phyloP scores from a whole-genome alignment of 108 stramenopile genomes.

The Conticribra weissflogii region DNA sequence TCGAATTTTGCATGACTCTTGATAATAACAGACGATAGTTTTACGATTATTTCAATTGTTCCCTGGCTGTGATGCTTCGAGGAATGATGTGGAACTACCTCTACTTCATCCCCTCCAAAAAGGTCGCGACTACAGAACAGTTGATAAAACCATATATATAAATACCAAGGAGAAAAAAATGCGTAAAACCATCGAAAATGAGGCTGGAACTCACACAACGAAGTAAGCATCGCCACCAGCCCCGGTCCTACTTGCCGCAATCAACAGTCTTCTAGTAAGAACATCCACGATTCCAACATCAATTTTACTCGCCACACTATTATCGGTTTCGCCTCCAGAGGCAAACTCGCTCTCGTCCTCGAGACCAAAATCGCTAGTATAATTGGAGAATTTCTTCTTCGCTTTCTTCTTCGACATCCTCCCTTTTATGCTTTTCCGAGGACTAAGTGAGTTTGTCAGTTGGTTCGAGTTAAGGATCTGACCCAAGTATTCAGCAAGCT shows the following conservation, averaged over 20 bases:
- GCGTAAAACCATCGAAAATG: not conserved
- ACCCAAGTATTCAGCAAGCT: slow-evolving; percentile 61
- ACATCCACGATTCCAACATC: slow-evolving; percentile 71
- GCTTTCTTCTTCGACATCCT: slow-evolving; percentile 7
- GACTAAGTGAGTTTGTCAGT: slow-evolving; percentile 19
- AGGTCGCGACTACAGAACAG: slow-evolving; percentile 54
- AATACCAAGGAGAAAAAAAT: slow-evolving; percentile 1
- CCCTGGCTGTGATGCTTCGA: slow-evolving; percentile 49
- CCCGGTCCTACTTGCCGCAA: slow-evolving; percentile 85
- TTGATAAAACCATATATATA: not conserved
- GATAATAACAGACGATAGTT: slow-evolving; percentile 70
- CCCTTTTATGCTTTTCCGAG: slow-evolving; percentile 15
- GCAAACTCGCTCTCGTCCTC: slow-evolving; percentile 38
- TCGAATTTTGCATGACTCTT: slow-evolving; percentile 89
- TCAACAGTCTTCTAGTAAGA: slow-evolving; percentile 73
- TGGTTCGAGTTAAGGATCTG: slow-evolving; percentile 68
- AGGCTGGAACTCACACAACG: slow-evolving; percentile 63
- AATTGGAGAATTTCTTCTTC: slow-evolving; percentile 16
- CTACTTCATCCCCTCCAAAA: slow-evolving; percentile 88
- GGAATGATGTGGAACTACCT: slow-evolving; percentile 76
- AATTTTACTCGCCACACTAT: slow-evolving; percentile 24
- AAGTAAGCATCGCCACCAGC: slow-evolving; percentile 88
- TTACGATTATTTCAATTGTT: slow-evolving; percentile 82
- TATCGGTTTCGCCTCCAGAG: slow-evolving; percentile 26
- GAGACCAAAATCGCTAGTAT: slow-evolving; percentile 45